phyloP scores from a whole-genome alignment of 768 basidiomycete species.

The Phanerodontia chrysosporium region DNA sequence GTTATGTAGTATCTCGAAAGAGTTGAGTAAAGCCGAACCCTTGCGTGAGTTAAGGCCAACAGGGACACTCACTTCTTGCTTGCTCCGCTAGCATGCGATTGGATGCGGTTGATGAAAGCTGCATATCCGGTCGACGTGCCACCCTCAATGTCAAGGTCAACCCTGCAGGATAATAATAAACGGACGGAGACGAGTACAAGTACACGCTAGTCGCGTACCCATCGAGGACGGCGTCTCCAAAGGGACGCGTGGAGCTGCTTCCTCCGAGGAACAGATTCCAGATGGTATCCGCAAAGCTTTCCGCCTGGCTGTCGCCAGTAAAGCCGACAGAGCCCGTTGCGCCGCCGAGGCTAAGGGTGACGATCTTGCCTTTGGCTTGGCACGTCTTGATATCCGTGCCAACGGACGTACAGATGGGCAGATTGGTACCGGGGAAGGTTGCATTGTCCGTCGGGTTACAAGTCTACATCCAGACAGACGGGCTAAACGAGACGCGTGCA shows the following conservation, averaged over 20 bases:
- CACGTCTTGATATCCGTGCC: conserved; percentile 41
- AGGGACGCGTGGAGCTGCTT: conserved; percentile 36
- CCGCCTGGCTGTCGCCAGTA: conserved; percentile 32
- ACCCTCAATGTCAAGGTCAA: conserved; percentile 37
- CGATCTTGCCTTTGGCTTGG: conserved; percentile 42
- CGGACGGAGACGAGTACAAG: background rate
- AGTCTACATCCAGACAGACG: conserved; percentile 24
- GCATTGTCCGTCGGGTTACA: conserved; percentile 37
- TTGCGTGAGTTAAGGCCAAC: background rate
- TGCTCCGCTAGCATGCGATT: conserved; percentile 28
- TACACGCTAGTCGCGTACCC: conserved; percentile 27
- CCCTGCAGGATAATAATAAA: conserved; percentile 15
- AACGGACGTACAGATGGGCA: conserved; percentile 35
- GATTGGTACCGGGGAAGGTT: conserved; percentile 38
- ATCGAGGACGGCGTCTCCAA: conserved; percentile 42
- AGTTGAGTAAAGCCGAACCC: background rate
- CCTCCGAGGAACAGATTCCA: conserved; percentile 49
- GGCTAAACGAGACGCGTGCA: background rate
- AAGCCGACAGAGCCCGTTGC: conserved; percentile 39
- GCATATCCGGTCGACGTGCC: conserved; percentile 30
- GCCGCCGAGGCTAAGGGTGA: conserved; percentile 45
- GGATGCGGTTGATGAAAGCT: conserved; percentile 33
- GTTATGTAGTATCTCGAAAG: conserved; percentile 29
- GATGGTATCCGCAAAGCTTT: conserved; percentile 32
- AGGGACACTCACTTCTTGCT: conserved; percentile 29